Evolutionary conservation across 192 early-diverging fungal genomes (phyloP).

Genomic region (Blastocladiella britannica): DNA sequence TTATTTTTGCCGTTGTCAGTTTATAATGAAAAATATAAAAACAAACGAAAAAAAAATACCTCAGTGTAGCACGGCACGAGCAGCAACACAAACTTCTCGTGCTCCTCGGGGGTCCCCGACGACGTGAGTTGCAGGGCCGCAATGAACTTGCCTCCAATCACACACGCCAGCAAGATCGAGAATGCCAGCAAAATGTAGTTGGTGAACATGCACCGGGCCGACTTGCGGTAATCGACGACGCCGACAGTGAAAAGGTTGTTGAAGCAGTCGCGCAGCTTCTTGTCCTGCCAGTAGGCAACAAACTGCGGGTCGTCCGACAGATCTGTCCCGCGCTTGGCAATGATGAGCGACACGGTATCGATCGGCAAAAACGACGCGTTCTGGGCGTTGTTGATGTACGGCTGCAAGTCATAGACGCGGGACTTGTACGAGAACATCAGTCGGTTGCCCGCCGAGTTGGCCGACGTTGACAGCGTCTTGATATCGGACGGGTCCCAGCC

Average conservation of each 20-base stretch:
- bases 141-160: conserved; percentile 51
- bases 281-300: conserved; percentile 7
- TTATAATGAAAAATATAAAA: too few relatives aligned
- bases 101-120: conserved; percentile 36
- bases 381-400: conserved; percentile 14
- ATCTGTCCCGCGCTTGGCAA: conserved; percentile 21
- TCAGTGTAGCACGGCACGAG: conserved; percentile 72
- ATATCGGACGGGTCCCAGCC: not conserved
- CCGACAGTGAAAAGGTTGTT: conserved; percentile 45
- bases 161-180: conserved; percentile 41
- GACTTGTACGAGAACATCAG: not conserved
- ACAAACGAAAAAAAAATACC: too few relatives aligned
- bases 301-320: conserved; percentile 19
- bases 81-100: conserved; percentile 58
- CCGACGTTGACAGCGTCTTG: not conserved
- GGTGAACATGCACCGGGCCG: conserved; percentile 29
- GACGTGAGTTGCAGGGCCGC: conserved; percentile 50
- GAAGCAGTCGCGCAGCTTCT: conserved; percentile 27
- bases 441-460: not conserved
- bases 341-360: conserved; percentile 13
- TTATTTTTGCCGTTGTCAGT: too few relatives aligned
- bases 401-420: conserved; percentile 3
- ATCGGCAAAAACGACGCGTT: conserved; percentile 1
- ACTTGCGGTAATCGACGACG: conserved; percentile 35
- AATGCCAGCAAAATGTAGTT: conserved; percentile 43